A percentile compares a stretch with the other conserved stretches of the same genome.
phyloP scores from a whole-genome alignment of 306 rosid genomes.

The Prunus davidiana region DNA sequence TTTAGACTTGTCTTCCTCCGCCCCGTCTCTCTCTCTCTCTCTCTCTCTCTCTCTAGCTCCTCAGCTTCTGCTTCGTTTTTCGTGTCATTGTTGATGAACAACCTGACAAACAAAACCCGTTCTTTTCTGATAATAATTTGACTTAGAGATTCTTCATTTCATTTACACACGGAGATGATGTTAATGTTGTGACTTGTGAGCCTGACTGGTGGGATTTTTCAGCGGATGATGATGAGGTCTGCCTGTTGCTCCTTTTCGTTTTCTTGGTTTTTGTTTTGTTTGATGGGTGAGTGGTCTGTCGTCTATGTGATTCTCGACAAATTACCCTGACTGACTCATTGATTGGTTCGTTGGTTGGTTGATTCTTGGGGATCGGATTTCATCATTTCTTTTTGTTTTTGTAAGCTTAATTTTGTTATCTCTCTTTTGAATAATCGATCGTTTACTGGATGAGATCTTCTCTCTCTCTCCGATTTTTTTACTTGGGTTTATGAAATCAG shows the following conservation, averaged over 20 bases:
- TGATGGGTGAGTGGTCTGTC: neutral
- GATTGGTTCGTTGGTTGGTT: slow-evolving; percentile 6
- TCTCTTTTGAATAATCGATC: neutral
- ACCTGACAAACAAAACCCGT: neutral
- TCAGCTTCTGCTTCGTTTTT: neutral
- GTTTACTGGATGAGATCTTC: slow-evolving; percentile 16
- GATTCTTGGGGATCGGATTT: slow-evolving; percentile 21
- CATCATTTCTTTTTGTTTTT: neutral
- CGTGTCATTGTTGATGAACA: slow-evolving; percentile 9
- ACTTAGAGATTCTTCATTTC: neutral
- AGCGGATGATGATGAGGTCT: slow-evolving; percentile 33
- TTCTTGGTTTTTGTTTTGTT: slow-evolving; percentile 9
- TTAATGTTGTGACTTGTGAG: neutral
- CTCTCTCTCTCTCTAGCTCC: neutral
- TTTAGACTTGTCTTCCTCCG: neutral
- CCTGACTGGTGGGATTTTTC: neutral
- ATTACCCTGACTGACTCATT: slow-evolving; percentile 4
- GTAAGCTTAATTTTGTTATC: neutral
- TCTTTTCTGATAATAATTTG: neutral
- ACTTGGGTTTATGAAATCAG: slow-evolving; percentile 19
- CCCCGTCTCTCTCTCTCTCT: neutral
- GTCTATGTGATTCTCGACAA: neutral
- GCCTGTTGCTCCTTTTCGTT: slow-evolving; percentile 15
- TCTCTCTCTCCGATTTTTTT: neutral
- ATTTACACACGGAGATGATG: neutral